Conservation (phyloP, 2,329 filamentous ascomycete species). For the Calonectria henricotiae region DNA sequence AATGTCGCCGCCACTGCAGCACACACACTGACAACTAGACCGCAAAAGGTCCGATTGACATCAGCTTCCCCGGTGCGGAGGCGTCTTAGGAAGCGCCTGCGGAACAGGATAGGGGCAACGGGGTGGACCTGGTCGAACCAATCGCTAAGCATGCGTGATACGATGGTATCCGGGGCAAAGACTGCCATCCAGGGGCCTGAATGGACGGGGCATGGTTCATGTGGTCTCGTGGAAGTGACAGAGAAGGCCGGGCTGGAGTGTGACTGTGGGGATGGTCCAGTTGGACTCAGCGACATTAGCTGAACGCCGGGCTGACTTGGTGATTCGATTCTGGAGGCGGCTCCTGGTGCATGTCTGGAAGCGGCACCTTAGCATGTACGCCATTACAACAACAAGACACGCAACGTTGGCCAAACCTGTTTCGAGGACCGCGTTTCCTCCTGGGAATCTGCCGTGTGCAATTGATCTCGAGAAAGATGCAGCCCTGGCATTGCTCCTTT, state of each 20-base stretch:
- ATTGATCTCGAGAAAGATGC: slow-evolving; percentile 40
- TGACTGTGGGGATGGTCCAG: slow-evolving; percentile 17
- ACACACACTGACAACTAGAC: slow-evolving; percentile 57
- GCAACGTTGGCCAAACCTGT: slow-evolving; percentile 30
- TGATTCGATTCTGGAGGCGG: not conserved
- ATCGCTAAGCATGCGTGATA: slow-evolving; percentile 50
- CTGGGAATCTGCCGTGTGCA: slow-evolving; percentile 46
- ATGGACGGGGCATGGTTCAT: not conserved
- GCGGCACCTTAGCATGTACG: not conserved
- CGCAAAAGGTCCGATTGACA: slow-evolving; percentile 53
- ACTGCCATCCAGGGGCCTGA: slow-evolving; percentile 40
- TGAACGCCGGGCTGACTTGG: slow-evolving; percentile 6
- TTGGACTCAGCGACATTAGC: slow-evolving; percentile 26
- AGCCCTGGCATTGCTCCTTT: slow-evolving; percentile 41
- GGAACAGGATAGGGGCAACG: slow-evolving; percentile 56
- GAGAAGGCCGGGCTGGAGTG: slow-evolving; percentile 35
- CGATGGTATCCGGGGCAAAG: slow-evolving; percentile 40
- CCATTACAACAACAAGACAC: too few relatives aligned
- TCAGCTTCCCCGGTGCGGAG: slow-evolving; percentile 50
- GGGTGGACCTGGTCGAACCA: slow-evolving; percentile 60
- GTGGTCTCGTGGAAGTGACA: slow-evolving; percentile 8
- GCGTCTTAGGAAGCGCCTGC: slow-evolving; percentile 53
- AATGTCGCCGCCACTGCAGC: slow-evolving; percentile 57
- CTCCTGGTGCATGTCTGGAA: slow-evolving; percentile 37
- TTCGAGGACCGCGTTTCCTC: slow-evolving; percentile 48